Evolutionary conservation across 192 early-diverging fungal genomes (phyloP).

Genomic region (Rhizophlyctis rosea): DNA sequence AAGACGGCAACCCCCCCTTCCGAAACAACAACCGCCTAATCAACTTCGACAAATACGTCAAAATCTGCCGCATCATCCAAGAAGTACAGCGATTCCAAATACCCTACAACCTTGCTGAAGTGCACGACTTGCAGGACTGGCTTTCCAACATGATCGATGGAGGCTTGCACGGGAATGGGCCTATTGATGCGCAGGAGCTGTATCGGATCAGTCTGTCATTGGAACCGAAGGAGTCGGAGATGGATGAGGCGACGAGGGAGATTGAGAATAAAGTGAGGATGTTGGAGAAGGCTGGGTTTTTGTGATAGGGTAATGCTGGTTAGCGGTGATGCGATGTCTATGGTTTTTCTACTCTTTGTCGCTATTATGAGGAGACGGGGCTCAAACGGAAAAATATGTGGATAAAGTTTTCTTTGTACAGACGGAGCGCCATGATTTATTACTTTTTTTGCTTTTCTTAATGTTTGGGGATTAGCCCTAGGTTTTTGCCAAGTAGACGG

Average conservation of each 20-base stretch:
- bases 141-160: slow-evolving; percentile 20
- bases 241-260: slow-evolving; percentile 31
- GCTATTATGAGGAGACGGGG: too few species aligned
- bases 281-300: slow-evolving; percentile 38
- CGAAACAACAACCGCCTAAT: slow-evolving; percentile 48
- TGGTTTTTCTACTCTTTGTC: too few species aligned
- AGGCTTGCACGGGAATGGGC: slow-evolving; percentile 7
- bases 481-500: too few species aligned
- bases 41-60: slow-evolving; percentile 80
- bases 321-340: too few species aligned
- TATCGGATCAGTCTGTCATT: slow-evolving; percentile 32
- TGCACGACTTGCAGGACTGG: slow-evolving; percentile 34
- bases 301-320: slow-evolving; percentile 27
- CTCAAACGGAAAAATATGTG: too few species aligned
- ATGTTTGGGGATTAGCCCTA: too few species aligned
- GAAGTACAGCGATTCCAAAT: slow-evolving; percentile 77
- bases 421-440: too few species aligned
- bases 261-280: slow-evolving; percentile 38
- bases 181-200: slow-evolving; percentile 36
- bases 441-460: too few species aligned
- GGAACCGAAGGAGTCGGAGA: slow-evolving; percentile 33
- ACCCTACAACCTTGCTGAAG: slow-evolving; percentile 51
- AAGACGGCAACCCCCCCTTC: slow-evolving; percentile 52
- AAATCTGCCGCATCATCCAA: slow-evolving; percentile 56
- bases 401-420: too few species aligned